Base-by-base conservation (phyloP, 345 rosid species). In the Turnera subulata region DNA sequence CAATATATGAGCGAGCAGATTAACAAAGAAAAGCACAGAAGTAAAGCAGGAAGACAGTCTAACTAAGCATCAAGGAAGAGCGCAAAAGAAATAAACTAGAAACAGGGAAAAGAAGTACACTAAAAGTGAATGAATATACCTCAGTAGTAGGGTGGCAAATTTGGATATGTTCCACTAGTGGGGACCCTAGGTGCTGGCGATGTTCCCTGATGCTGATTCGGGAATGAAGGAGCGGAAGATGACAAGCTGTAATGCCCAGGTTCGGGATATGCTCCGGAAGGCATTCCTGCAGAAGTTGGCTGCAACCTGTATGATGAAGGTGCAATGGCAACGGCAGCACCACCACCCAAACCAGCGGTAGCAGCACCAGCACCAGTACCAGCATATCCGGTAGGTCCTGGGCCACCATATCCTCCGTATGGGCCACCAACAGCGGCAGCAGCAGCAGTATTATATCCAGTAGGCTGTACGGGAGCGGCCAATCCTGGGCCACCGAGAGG, bases 161-260 rank as follows among this genome's bases (percentile, higher is more conserved):
- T 89, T 0, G 89, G 85, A 57, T 89, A 89, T 84, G 84, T 80
- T 58, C 80, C 89, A n/a, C 88, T 82, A 7, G 76, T 80, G 25
- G 89, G 89, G 72, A 82, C 84, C 68, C 94, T 79, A 1, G 96
- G 94, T 33, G 74, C 76, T 0, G 91, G 84, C 9, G 94, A 78
- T 15, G 84, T 69, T 48, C 91, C 89, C 53, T 70, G 85, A 63
- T 73, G 81, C 70, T 80, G 96, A 68, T 74, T 71, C 16, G 90
- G 88, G 64, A 78, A 84, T 42, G 80, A 83, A 24, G 81, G 26
- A 1, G 50, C 35, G 1, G 82, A 63, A 7, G 89, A 72, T 5
- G 91, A 70, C 70, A 79, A 68, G 19, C 82, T 75, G 50, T 89
- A 86, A 37, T 74, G 84, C 40, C 78, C 84, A 57, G 78, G 40